Evolutionary conservation across 805 yeast species (phyloP).

Genomic region (Hanseniaspora hatyaiensis): DNA sequence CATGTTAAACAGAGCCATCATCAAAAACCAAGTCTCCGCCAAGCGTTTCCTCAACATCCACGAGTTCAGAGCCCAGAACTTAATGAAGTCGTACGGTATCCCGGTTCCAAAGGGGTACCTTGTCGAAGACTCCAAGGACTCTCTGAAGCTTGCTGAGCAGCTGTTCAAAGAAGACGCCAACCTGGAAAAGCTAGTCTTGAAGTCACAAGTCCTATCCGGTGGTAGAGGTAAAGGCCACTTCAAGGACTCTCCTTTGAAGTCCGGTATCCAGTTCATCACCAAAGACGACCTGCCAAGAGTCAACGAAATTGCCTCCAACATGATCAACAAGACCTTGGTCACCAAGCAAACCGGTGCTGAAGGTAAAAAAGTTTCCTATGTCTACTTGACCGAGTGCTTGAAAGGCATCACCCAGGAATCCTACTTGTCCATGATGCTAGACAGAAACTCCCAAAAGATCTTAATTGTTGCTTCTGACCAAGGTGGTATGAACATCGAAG

Average conservation of each 20-base stretch:
- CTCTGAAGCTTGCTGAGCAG: slow-evolving; percentile 58
- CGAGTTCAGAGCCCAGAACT: slow-evolving; percentile 88
- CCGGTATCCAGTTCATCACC: slow-evolving; percentile 90
- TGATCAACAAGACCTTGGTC: slow-evolving; percentile 85
- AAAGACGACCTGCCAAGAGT: slow-evolving; percentile 48
- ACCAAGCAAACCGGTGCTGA: slow-evolving; percentile 97
- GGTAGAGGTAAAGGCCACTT: slow-evolving; percentile 99
- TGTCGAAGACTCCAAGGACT: slow-evolving; percentile 88
- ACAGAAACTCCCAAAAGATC: slow-evolving; percentile 81
- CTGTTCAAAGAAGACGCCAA: slow-evolving; percentile 32
- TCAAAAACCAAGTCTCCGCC: slow-evolving; percentile 1
- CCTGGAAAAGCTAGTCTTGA: slow-evolving; percentile 77
- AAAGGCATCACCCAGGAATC: slow-evolving; percentile 82
- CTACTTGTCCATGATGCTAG: slow-evolving; percentile 86
- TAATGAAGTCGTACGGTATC: slow-evolving; percentile 71
- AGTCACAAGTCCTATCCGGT: slow-evolving; percentile 98
- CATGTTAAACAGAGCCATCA: slow-evolving; percentile 7
- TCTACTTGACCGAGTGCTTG: slow-evolving; percentile 77
- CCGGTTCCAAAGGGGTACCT: slow-evolving; percentile 87
- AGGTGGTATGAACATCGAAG: slow-evolving; percentile 99
- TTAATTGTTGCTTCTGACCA: slow-evolving; percentile 90
- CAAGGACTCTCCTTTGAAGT: slow-evolving; percentile 76
- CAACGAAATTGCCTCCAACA: slow-evolving; percentile 71
- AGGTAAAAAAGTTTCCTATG: slow-evolving; percentile 95
- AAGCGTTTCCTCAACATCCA: slow-evolving; percentile 79